Percentiles rank a stretch among this genome's conserved stretches.
Evolutionary conservation across 345 rosid species (phyloP).

Genomic region (Corchorus olitorius): DNA sequence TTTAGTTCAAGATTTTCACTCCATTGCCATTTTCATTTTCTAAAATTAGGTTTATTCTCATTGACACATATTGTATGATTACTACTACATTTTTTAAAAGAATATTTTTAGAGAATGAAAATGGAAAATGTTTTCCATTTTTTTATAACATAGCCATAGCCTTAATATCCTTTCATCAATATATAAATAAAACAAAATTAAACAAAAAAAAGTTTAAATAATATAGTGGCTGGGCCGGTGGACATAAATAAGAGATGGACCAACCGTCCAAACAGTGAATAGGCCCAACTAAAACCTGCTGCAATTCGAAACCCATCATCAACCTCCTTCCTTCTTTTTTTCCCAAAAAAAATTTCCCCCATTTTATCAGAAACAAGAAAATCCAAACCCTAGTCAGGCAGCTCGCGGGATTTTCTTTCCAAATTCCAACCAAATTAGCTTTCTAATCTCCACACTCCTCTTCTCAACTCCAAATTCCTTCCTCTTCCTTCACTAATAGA

Average conservation of each 20-base stretch:
- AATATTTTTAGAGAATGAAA: no score
- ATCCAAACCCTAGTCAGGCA: not conserved
- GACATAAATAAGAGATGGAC: not conserved
- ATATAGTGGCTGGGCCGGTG: not conserved
- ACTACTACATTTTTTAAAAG: no score
- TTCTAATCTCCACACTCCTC: not conserved
- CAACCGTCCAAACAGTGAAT: not conserved
- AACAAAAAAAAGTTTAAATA: no score
- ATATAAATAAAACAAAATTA: no score
- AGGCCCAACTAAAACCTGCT: not conserved
- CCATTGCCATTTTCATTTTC: no score
- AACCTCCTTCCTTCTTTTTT: not conserved
- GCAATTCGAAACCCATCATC: slow-evolving; percentile 5
- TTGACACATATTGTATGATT: no score
- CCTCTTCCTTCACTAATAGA: not conserved
- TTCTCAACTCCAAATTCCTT: not conserved
- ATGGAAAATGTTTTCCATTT: no score
- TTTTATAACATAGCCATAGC: no score
- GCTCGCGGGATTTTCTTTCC: not conserved
- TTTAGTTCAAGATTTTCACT: no score
- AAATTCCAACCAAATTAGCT: not conserved
- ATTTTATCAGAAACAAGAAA: not conserved
- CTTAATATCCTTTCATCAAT: no score
- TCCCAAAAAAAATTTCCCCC: not conserved
- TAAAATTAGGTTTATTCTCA: no score